phyloP scores from a whole-genome alignment of 805 yeast species.

The Brettanomyces sp. region DNA sequence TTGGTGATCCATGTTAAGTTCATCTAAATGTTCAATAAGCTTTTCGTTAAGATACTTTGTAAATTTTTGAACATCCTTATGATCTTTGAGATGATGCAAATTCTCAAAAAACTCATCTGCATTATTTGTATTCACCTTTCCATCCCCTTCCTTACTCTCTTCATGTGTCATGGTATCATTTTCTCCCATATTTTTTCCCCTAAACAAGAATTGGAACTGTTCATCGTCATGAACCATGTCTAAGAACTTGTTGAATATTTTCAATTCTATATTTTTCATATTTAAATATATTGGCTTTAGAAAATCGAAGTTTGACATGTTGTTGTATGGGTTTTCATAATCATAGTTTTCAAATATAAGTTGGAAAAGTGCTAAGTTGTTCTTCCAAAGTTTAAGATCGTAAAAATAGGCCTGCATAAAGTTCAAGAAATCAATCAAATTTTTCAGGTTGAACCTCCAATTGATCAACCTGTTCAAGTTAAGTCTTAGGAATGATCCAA shows the following conservation, averaged over 20 bases:
- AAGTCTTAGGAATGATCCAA: conserved; percentile 14
- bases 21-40: conserved; percentile 12
- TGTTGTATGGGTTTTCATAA: conserved; percentile 5
- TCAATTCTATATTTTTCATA: conserved; percentile 4
- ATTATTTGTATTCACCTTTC: background rate
- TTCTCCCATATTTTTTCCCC: background rate
- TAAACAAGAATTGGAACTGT: conserved; percentile 15
- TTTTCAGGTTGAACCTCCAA: conserved; percentile 22
- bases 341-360: conserved; percentile 16
- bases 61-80: conserved; percentile 6
- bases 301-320: conserved; percentile 10
- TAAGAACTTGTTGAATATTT: conserved; percentile 10
- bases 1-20: conserved; percentile 17
- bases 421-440: conserved; percentile 20
- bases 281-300: conserved; percentile 16
- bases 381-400: conserved; percentile 19
- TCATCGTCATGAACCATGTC: conserved; percentile 16
- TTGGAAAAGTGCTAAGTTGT: conserved; percentile 21
- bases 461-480: conserved; percentile 20
- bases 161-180: too few species aligned
- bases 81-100: background rate
- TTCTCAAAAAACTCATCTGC: background rate
- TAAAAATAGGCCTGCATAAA: conserved; percentile 16
- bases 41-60: conserved; percentile 10
- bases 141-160: conserved; percentile 1